Percentiles rank a stretch among this genome's conserved stretches.
Conservation (phyloP, 2,329 filamentous ascomycete genomes). For the Penicillium brevicompactum region DNA sequence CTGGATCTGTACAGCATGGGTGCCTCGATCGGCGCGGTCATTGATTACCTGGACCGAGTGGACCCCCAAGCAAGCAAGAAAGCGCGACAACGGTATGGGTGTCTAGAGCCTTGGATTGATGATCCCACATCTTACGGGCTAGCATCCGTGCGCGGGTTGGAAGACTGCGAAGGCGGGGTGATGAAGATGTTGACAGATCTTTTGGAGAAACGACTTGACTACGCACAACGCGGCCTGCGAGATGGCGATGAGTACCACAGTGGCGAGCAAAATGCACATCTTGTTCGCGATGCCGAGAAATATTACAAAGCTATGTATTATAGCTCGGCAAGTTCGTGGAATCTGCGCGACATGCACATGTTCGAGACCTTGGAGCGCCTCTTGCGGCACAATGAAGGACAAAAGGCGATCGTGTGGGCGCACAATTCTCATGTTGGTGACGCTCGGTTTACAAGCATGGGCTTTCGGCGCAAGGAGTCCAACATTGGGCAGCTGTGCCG, state of each 20-base stretch:
- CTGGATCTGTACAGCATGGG: conserved; percentile 57
- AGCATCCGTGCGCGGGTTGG: conserved; percentile 42
- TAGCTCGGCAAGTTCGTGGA: conserved; percentile 53
- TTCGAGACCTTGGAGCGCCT: conserved; percentile 51
- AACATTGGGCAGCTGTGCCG: conserved; percentile 59
- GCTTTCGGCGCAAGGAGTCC: conserved; percentile 46
- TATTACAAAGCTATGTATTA: conserved; percentile 59
- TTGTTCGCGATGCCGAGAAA: conserved; percentile 53
- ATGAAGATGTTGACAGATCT: conserved; percentile 50
- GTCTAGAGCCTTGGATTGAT: conserved; percentile 52
- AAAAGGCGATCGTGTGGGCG: conserved; percentile 57
- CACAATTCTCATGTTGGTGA: conserved; percentile 59
- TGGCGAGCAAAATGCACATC: conserved; percentile 53
- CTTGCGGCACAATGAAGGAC: conserved; percentile 42
- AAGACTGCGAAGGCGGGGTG: conserved; percentile 51
- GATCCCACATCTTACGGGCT: conserved; percentile 54
- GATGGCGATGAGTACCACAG: conserved; percentile 53
- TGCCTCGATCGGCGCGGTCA: conserved; percentile 48
- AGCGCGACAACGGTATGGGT: conserved; percentile 51
- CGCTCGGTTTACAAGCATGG: conserved; percentile 55
- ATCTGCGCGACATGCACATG: conserved; percentile 56
- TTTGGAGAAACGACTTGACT: conserved; percentile 46
- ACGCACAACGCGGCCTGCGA: conserved; percentile 30
- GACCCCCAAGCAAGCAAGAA: conserved; percentile 47
- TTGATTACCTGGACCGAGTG: conserved; percentile 51